Conservation (phyloP, 2,329 filamentous ascomycete species). For the Calonectria pseudoreteaudii region DNA sequence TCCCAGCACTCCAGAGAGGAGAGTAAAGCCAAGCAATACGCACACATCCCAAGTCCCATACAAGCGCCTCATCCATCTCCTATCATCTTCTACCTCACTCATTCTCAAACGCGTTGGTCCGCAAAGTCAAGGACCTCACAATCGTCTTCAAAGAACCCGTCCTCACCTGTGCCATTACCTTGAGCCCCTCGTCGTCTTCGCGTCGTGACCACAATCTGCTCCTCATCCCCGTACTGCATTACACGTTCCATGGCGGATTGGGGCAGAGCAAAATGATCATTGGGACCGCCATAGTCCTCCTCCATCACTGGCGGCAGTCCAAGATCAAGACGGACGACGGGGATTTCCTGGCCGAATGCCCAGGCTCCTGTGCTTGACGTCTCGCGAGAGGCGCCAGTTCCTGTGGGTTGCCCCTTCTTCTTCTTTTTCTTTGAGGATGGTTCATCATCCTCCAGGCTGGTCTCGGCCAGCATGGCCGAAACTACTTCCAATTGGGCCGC, state of each 20-base stretch:
- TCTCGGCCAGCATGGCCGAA: slow-evolving; percentile 55
- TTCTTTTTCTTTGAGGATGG: slow-evolving; percentile 53
- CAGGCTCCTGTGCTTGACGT: slow-evolving; percentile 52
- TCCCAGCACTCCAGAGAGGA: slow-evolving; percentile 33
- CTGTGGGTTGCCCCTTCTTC: slow-evolving; percentile 46
- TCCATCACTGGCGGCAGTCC: slow-evolving; percentile 60
- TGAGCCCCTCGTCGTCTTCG: slow-evolving; percentile 72
- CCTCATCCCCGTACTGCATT: slow-evolving; percentile 71
- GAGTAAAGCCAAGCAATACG: slow-evolving; percentile 35
- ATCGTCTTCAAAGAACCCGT: slow-evolving; percentile 92
- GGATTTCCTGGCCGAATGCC: slow-evolving; percentile 71
- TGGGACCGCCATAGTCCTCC: slow-evolving; percentile 64
- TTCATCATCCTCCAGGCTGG: slow-evolving; percentile 54
- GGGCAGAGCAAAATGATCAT: slow-evolving; percentile 70
- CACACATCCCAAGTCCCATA: slow-evolving; percentile 24
- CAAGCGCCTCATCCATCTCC: slow-evolving; percentile 14
- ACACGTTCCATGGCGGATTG: slow-evolving; percentile 74
- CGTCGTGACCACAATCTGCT: slow-evolving; percentile 87
- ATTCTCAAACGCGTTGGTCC: slow-evolving; percentile 72
- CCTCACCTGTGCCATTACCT: slow-evolving; percentile 66
- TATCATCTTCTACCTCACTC: slow-evolving; percentile 14
- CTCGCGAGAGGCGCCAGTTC: slow-evolving; percentile 29
- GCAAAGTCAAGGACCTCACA: slow-evolving; percentile 93
- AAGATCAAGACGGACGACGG: slow-evolving; percentile 63
- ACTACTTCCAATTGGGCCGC: slow-evolving; percentile 51